Conservation (phyloP, 441 rosid genomes). For the Populus hybrid region DNA sequence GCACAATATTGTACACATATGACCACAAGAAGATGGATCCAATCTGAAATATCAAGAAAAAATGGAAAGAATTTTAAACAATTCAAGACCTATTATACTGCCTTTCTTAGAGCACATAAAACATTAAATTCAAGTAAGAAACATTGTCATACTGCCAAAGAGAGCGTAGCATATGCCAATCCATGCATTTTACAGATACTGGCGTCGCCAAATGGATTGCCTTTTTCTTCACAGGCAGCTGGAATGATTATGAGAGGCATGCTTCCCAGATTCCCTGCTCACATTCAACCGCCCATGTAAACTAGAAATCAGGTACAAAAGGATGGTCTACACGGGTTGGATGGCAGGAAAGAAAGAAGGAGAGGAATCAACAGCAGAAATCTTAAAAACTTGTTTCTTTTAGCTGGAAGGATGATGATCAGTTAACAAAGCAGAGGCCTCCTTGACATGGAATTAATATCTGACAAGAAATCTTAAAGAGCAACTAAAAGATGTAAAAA, state of each 20-base stretch:
- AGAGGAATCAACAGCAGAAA: too few species aligned
- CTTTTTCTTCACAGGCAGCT: slow-evolving; percentile 40
- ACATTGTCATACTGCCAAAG: slow-evolving; percentile 37
- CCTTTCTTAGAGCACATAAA: background rate
- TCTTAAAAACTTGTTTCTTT: too few species aligned
- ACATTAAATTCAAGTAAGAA: background rate
- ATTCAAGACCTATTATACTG: background rate
- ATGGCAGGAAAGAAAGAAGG: too few species aligned
- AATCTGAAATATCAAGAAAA: slow-evolving; percentile 26
- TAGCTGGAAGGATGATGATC: background rate
- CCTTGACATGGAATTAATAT: background rate
- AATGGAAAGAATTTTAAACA: background rate
- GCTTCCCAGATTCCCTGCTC: slow-evolving; percentile 39
- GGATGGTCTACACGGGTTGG: too few species aligned
- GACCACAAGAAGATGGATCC: slow-evolving; percentile 44
- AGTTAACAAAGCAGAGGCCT: background rate
- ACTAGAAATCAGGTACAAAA: background rate
- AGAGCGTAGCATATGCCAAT: slow-evolving; percentile 40
- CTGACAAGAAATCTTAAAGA: background rate
- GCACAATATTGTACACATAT: slow-evolving; percentile 40
- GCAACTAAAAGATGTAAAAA: too few species aligned
- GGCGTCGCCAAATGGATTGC: slow-evolving; percentile 38
- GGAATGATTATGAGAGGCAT: slow-evolving; percentile 45
- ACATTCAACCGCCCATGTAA: background rate
- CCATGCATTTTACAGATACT: slow-evolving; percentile 32